These are phyloP conservation scores for Lagerstroemia speciosa DNA, from an alignment of 345 rosid species.

Conservation along the genomic window DNA sequence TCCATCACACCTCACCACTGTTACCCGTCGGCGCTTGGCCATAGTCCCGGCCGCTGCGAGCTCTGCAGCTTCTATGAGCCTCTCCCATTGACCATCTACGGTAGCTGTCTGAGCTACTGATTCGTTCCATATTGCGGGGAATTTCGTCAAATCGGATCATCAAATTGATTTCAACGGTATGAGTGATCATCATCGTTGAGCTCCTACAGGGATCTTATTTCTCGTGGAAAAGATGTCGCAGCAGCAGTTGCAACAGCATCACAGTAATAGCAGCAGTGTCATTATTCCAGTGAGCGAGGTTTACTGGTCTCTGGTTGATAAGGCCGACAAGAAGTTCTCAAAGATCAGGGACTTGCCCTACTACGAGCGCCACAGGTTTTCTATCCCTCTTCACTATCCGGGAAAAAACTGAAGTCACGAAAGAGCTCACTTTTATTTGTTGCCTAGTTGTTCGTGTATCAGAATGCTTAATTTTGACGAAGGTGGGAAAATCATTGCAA, in stretches of 20 bases:
- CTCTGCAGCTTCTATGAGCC: neutral
- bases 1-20: neutral
- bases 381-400: neutral
- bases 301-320: constrained; percentile 88
- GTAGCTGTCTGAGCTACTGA: neutral
- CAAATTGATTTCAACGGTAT: neutral
- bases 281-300: constrained; percentile 72
- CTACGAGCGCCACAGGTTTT: constrained; percentile 84
- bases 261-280: constrained; percentile 21
- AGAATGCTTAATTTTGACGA: neutral
- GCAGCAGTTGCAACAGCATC: constrained; percentile 10
- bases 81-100: neutral
- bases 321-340: constrained; percentile 93
- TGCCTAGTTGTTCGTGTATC: neutral
- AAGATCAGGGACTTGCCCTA: constrained; percentile 96
- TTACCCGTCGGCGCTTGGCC: neutral
- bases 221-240: constrained; percentile 9
- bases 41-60: neutral
- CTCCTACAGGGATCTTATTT: neutral
- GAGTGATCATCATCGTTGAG: neutral
- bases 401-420: neutral
- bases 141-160: neutral
- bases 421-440: neutral
- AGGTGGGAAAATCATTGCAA: neutral
- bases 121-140: neutral